Evolutionary conservation across 345 rosid genomes (phyloP).

Genomic region (sweet orange (Citrus sinensis)): DNA sequence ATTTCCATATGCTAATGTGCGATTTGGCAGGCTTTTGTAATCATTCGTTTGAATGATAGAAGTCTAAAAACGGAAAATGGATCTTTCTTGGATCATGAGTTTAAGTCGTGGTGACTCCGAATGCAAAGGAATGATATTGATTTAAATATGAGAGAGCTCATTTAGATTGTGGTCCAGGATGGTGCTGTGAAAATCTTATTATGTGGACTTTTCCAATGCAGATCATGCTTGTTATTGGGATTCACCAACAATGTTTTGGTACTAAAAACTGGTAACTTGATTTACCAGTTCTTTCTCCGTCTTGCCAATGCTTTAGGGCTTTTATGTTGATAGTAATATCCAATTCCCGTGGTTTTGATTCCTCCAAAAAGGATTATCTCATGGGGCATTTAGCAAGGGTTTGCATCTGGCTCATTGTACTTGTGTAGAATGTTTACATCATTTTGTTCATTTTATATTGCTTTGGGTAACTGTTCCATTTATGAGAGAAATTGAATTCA

Average conservation of each 20-base stretch:
- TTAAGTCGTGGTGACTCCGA: not conserved
- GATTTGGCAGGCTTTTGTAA: not conserved
- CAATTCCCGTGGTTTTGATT: not conserved
- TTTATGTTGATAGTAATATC: not conserved
- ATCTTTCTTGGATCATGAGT: not conserved
- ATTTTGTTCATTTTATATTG: not conserved
- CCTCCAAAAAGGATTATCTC: not conserved
- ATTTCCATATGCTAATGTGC: not conserved
- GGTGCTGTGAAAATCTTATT: not conserved
- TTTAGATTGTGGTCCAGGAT: not conserved
- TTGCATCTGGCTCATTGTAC: not conserved
- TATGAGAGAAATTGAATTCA: not conserved
- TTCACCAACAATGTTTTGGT: not conserved
- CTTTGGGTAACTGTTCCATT: not conserved
- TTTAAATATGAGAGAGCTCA: not conserved
- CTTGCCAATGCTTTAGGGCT: not conserved
- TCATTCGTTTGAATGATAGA: not conserved
- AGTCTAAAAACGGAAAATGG: not conserved
- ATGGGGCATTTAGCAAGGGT: not conserved
- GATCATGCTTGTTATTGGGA: not conserved
- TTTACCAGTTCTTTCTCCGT: not conserved
- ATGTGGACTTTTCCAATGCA: slow-evolving; percentile 1
- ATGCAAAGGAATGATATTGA: not conserved
- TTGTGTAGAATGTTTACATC: not conserved
- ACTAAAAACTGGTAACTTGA: not conserved